Percentiles rank a stretch among this genome's conserved stretches.
phyloP scores from a whole-genome alignment of 345 rosid species.

The Cardamine resedifolia region DNA sequence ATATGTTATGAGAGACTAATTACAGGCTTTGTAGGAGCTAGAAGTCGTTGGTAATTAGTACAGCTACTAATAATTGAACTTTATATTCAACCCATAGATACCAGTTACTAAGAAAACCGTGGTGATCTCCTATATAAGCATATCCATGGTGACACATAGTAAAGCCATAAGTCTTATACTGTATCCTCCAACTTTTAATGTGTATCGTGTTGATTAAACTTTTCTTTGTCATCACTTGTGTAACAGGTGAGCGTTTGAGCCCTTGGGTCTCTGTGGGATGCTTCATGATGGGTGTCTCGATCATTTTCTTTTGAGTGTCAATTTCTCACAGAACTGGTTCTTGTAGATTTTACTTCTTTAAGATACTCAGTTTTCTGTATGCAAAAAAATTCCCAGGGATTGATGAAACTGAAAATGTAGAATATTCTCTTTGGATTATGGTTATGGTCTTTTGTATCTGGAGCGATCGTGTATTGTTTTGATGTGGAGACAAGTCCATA shows the following conservation, averaged over 20 bases:
- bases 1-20: neutral
- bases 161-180: neutral
- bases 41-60: neutral
- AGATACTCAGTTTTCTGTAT: slow-evolving; percentile 22
- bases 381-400: neutral
- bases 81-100: neutral
- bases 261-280: slow-evolving; percentile 96
- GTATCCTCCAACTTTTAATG: neutral
- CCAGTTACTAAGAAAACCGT: neutral
- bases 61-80: neutral
- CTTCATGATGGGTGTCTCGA: slow-evolving; percentile 83
- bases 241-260: slow-evolving; percentile 85
- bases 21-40: neutral
- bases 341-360: slow-evolving; percentile 26
- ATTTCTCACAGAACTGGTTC: slow-evolving; percentile 2
- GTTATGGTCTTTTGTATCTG: neutral
- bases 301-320: slow-evolving; percentile 67
- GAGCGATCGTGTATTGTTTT: neutral
- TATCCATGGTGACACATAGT: neutral
- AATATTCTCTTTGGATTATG: neutral
- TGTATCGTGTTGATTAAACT: neutral
- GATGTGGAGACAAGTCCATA: neutral
- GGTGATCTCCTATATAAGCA: neutral
- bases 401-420: slow-evolving; percentile 2
- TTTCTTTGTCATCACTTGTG: slow-evolving; percentile 15